phyloP scores from a whole-genome alignment of 176 grass and related monocot species.

The Oryza meridionalis region DNA sequence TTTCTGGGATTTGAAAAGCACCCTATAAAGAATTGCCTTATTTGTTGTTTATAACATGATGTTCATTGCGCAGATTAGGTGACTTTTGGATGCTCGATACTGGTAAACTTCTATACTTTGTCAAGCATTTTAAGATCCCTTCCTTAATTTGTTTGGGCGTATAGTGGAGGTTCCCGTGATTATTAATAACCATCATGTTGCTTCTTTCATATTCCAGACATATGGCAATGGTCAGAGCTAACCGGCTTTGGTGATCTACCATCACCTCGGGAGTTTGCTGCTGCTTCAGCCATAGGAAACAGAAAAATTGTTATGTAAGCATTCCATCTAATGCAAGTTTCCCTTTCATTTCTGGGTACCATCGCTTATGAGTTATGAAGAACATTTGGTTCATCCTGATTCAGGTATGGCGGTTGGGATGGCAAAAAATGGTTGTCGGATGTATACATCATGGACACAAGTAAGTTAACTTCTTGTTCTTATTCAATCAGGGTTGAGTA shows the following conservation, averaged over 20 bases:
- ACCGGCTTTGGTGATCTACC: conserved; percentile 94
- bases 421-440: conserved; percentile 96
- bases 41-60: conserved; percentile 21
- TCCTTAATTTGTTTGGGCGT: background rate
- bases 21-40: background rate
- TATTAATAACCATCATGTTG: background rate
- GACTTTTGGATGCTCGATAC: conserved; percentile 99
- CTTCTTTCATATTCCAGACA: conserved; percentile 59
- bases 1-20: background rate
- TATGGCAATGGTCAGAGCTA: conserved; percentile 98
- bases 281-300: conserved; percentile 90
- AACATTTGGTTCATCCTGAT: conserved; percentile 31
- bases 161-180: background rate
- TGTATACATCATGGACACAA: conserved; percentile 98
- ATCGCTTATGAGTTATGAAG: conserved; percentile 10
- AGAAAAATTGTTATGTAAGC: conserved; percentile 88
- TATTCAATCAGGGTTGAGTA: conserved; percentile 24
- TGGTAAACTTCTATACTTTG: conserved; percentile 35
- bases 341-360: background rate
- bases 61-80: conserved; percentile 61
- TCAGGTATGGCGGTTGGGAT: conserved; percentile 95
- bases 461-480: conserved; percentile 44
- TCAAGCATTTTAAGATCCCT: background rate
- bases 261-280: conserved; percentile 82
- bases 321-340: conserved; percentile 17